Base-by-base conservation (phyloP, 106 monocot species). In the Dendrobium nobile region DNA sequence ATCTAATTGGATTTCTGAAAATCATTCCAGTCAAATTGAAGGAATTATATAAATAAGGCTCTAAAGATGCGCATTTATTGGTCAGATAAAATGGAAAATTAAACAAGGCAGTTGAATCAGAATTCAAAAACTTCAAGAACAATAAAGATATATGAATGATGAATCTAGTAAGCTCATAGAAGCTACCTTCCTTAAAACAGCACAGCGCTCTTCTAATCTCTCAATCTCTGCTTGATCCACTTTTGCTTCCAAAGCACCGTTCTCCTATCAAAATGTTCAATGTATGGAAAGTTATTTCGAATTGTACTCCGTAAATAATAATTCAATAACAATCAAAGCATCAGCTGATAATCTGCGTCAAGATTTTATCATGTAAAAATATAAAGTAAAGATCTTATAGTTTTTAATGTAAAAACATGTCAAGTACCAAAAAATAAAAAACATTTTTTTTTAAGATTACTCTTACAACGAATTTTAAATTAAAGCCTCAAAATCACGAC, bases 181-280 rank as follows among this genome's bases (percentile, higher is more conserved):
- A 33, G 70, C 73, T 85, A 97, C 96, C 96, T 89, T 94, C 83
- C 89, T 83, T 42, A 97, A 56, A 26, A 54, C 75, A 41, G 92
- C 84, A 47, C 72, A 90, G 58, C 82, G 88, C 47, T 81, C 88
- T 84, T 96, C 94, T 78, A 96, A 78, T 59, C 86, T 90, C 79
- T 90, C 85, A 18, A 92, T 85, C 74, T 92, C 93, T 75, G 79
- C 61, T 47, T 83, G 79, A 84, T 90, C 90, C 47, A 51, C 64
- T 67, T 77, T 79, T 2, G 76, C 33, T 75, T 89, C 90, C 75
- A 81, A 44, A n/a, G 26, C 19, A 26, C 80, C 84, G 7, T 16
- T 80, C 48, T 89, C 92, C 93, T 95, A 67, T 54, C 37, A 55
- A 45, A 76, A 41, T 31, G 28, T 54, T 20, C 43, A 42, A n/a